A percentile compares a stretch with the other conserved stretches of the same genome.
phyloP scores from a whole-genome alignment of 1,284 basidiomycete genomes.

The Rhodotorula mucilaginosa region DNA sequence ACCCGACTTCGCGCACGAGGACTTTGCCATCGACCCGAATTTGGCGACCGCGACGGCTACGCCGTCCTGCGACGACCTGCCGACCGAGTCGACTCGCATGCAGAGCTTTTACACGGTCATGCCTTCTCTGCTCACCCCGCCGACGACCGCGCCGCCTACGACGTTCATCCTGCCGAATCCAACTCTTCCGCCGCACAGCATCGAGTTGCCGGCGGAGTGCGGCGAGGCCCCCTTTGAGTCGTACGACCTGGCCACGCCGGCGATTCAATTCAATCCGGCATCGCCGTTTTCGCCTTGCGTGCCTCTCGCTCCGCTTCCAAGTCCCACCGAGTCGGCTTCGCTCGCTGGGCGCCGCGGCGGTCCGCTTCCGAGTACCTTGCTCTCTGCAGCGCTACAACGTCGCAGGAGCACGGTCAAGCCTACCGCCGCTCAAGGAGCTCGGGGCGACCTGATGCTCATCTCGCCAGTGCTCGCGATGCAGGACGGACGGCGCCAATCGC shows the following conservation, averaged over 20 bases:
- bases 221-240: not conserved
- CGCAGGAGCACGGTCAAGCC: constrained; percentile 21
- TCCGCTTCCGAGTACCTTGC: not conserved
- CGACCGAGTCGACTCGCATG: too few relatives aligned
- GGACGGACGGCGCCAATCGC: constrained; percentile 18
- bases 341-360: not conserved
- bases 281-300: not conserved
- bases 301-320: not conserved
- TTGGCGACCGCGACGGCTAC: not conserved
- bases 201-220: not conserved
- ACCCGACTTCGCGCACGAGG: too few relatives aligned
- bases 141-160: not conserved
- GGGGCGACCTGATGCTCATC: constrained; percentile 34
- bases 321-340: not conserved
- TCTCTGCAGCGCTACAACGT: constrained; percentile 16
- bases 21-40: constrained; percentile 3
- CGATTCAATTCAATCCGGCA: constrained; percentile 1
- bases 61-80: not conserved
- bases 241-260: not conserved
- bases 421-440: not conserved
- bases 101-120: too few relatives aligned
- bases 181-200: not conserved
- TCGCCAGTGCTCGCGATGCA: constrained; percentile 23
- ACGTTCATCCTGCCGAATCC: not conserved
- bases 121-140: not conserved